These are phyloP conservation scores for Globisporangium polare DNA, from an alignment of 352 stramenopile genomes.

Conservation along the genomic window DNA sequence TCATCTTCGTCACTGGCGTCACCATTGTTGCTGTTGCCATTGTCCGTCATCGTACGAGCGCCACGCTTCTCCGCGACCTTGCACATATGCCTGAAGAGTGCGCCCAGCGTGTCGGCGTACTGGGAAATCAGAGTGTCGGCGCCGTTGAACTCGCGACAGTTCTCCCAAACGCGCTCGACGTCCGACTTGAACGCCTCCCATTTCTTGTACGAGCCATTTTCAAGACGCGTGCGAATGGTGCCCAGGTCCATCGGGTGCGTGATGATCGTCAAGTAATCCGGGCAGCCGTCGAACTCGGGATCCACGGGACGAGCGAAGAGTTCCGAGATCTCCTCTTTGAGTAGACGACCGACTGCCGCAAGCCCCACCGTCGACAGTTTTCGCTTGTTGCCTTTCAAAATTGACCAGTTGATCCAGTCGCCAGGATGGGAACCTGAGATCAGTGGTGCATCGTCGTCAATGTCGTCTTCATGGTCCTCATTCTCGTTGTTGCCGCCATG, in stretches of 20 bases:
- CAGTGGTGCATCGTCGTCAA: constrained; percentile 21
- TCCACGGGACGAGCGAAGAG: constrained; percentile 84
- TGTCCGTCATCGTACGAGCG: constrained; percentile 34
- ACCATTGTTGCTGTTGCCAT: constrained; percentile 16
- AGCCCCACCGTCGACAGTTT: constrained; percentile 55
- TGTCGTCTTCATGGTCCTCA: constrained; percentile 29
- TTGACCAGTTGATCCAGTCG: constrained; percentile 74
- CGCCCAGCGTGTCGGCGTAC: constrained; percentile 66
- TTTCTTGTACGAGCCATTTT: constrained; percentile 61
- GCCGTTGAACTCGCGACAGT: constrained; percentile 81
- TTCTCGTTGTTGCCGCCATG: constrained; percentile 36
- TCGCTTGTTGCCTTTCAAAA: constrained; percentile 35
- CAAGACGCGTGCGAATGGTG: constrained; percentile 65
- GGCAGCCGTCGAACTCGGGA: constrained; percentile 75
- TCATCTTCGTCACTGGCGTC: constrained; percentile 11
- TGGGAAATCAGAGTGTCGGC: constrained; percentile 71
- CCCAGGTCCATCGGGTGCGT: constrained; percentile 83
- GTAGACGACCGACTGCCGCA: constrained; percentile 50
- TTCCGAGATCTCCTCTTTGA: constrained; percentile 75
- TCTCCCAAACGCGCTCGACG: constrained; percentile 77
- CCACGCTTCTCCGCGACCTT: constrained; percentile 55
- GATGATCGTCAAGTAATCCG: constrained; percentile 82
- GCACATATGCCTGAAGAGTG: constrained; percentile 61
- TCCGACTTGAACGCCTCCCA: constrained; percentile 81
- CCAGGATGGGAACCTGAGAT: constrained; percentile 9